Evolutionary conservation across 1,284 basidiomycete species (phyloP).

Genomic region (Cryptococcus sp.): DNA sequence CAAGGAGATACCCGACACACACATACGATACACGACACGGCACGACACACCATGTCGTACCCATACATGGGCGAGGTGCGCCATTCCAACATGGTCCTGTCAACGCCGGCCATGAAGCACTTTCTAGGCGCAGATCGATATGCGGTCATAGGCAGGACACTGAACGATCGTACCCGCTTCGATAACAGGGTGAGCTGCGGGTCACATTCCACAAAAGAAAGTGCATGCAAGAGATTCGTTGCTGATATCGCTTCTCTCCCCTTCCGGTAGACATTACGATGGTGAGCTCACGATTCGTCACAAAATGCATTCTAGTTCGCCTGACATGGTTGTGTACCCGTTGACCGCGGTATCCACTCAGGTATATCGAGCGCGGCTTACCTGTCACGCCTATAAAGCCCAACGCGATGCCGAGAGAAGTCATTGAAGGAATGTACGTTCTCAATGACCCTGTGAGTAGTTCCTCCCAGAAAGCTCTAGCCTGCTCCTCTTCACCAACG

Average conservation of each 20-base stretch:
- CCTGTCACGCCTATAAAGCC: constrained; percentile 62
- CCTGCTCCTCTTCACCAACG: constrained; percentile 5
- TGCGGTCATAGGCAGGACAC: constrained; percentile 43
- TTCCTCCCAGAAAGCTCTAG: constrained; percentile 34
- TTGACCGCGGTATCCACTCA: constrained; percentile 21
- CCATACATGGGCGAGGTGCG: not conserved
- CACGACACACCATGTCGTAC: not conserved
- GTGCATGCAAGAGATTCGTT: not conserved
- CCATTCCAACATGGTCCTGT: constrained; percentile 2
- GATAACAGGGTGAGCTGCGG: constrained; percentile 43
- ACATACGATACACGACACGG: no score
- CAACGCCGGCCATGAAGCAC: constrained; percentile 32
- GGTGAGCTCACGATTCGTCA: not conserved
- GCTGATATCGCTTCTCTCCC: not conserved
- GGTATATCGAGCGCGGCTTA: constrained; percentile 65
- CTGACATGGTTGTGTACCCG: no score
- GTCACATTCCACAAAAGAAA: no score
- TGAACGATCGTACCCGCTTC: constrained; percentile 38
- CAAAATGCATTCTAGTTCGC: not conserved
- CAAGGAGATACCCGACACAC: no score
- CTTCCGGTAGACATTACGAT: not conserved
- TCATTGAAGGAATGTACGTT: constrained; percentile 37
- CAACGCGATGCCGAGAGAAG: constrained; percentile 19
- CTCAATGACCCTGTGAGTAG: constrained; percentile 37
- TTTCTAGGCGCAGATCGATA: constrained; percentile 43